A percentile compares a stretch with the other conserved stretches of the same genome.
Evolutionary conservation across 148 eudicot genomes (phyloP).

Genomic region (Agrostemma githago): DNA sequence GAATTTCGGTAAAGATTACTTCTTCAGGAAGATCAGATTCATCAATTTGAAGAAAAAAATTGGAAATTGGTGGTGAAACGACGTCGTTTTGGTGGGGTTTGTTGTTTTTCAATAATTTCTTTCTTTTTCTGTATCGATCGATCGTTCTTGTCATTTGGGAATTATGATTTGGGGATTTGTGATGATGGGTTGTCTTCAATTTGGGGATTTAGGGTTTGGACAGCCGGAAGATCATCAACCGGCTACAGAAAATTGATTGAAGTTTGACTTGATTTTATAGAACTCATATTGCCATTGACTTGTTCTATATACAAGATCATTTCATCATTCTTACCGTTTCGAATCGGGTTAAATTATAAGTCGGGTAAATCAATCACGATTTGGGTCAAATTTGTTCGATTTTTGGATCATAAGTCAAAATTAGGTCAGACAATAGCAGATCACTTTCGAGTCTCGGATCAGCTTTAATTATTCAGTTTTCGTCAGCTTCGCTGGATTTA

Average conservation of each 20-base stretch:
- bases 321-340: no score
- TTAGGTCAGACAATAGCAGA: no score
- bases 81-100: neutral
- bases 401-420: no score
- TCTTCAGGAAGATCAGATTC: conserved; percentile 24
- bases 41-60: neutral
- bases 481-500: no score
- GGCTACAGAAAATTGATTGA: neutral
- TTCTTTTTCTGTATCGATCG: conserved; percentile 3
- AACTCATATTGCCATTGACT: neutral
- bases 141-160: conserved; percentile 12
- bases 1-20: conserved; percentile 28
- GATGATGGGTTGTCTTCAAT: no score
- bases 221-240: conserved; percentile 9
- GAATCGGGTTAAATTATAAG: no score
- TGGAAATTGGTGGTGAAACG: neutral
- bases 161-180: neutral
- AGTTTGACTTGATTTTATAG: conserved; percentile 18
- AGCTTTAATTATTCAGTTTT: no score
- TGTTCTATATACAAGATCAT: neutral
- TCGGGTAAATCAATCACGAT: no score
- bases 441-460: no score
- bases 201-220: neutral
- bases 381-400: no score
- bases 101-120: conserved; percentile 3